Conservation (phyloP, 1,284 basidiomycete genomes). For the Pholiota adiposa region DNA sequence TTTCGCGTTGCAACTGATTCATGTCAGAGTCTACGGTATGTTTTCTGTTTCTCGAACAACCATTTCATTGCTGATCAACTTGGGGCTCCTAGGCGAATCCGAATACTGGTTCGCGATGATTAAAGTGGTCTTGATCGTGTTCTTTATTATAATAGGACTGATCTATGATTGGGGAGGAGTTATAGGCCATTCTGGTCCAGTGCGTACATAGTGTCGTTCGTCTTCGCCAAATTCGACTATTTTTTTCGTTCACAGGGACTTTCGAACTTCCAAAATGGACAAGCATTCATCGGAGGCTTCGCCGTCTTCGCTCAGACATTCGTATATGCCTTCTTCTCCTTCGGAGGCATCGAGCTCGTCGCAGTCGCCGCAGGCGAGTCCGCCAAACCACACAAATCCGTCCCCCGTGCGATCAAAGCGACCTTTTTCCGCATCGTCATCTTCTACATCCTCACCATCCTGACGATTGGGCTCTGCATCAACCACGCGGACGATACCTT, state of each 20-base stretch:
- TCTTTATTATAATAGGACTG: slow-evolving; percentile 59
- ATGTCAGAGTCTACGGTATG: slow-evolving; percentile 50
- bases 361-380: slow-evolving; percentile 67
- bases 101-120: slow-evolving; percentile 53
- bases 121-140: slow-evolving; percentile 58
- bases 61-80: background rate
- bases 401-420: slow-evolving; percentile 70
- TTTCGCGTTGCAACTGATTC: slow-evolving; percentile 34
- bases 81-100: slow-evolving; percentile 43
- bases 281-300: slow-evolving; percentile 60
- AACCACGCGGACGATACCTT: slow-evolving; percentile 54
- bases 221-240: background rate
- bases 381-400: slow-evolving; percentile 59
- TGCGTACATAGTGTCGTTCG: slow-evolving; percentile 12
- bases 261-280: slow-evolving; percentile 51
- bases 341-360: slow-evolving; percentile 77
- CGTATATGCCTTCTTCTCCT: slow-evolving; percentile 69
- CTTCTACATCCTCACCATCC: slow-evolving; percentile 62
- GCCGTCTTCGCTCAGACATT: slow-evolving; percentile 56
- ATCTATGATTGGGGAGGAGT: slow-evolving; percentile 63
- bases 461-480: slow-evolving; percentile 61
- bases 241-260: slow-evolving; percentile 39
- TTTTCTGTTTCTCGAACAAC: background rate
- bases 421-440: slow-evolving; percentile 71
- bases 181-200: slow-evolving; percentile 55